Percentiles rank a stretch among this genome's conserved stretches.
These are phyloP conservation scores for Xylaria nigripes DNA, from an alignment of 495 filamentous ascomycete species.

Conservation along the genomic window DNA sequence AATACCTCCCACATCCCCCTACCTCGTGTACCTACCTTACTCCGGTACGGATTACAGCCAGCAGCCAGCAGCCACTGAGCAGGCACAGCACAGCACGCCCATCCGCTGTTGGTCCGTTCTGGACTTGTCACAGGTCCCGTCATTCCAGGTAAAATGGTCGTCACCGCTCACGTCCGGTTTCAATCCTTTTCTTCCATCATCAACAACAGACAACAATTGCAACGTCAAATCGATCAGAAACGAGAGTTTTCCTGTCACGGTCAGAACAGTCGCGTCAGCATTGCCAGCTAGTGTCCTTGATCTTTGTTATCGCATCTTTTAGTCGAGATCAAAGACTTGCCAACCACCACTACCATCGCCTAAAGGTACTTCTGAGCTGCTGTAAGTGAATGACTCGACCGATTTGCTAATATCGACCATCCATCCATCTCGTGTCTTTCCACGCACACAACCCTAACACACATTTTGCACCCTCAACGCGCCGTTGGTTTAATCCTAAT, in stretches of 20 bases:
- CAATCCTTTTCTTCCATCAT: slow-evolving; percentile 29
- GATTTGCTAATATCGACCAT: neutral
- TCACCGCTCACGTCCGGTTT: slow-evolving; percentile 15
- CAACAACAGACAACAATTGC: slow-evolving; percentile 36
- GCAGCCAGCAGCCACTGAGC: slow-evolving; percentile 4
- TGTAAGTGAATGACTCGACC: slow-evolving; percentile 33
- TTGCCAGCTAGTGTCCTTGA: slow-evolving; percentile 29
- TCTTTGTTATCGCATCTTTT: slow-evolving; percentile 28
- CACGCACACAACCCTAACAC: neutral
- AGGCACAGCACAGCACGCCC: slow-evolving; percentile 7
- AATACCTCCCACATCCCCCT: neutral
- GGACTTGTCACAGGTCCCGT: slow-evolving; percentile 1
- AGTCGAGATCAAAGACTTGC: slow-evolving; percentile 28
- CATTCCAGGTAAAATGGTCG: slow-evolving; percentile 13
- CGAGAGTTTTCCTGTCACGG: slow-evolving; percentile 48
- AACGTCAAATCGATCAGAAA: slow-evolving; percentile 31
- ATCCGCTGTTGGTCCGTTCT: neutral
- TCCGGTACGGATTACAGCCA: neutral
- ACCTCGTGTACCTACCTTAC: too few relatives aligned
- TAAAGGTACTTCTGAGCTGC: slow-evolving; percentile 22
- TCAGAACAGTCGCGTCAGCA: slow-evolving; percentile 44
- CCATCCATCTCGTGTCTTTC: neutral
- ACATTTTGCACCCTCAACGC: slow-evolving; percentile 2
- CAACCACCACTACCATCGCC: slow-evolving; percentile 31
- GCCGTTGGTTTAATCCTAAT: neutral